phyloP scores from a whole-genome alignment of 208 protist species.

The Leishmania lainsoni region DNA sequence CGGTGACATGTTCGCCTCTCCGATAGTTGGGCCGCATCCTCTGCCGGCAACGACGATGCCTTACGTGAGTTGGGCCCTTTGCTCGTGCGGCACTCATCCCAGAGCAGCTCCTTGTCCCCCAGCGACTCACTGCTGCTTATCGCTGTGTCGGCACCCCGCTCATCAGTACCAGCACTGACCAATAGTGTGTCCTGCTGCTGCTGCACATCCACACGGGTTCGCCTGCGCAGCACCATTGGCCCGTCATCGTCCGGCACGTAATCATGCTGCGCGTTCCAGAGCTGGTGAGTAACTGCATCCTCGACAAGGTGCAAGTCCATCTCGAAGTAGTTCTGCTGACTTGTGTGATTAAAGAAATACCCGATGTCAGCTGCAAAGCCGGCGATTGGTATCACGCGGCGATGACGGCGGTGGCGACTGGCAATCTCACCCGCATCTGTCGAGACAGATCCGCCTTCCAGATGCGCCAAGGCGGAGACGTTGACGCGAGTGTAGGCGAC shows the following conservation, averaged over 20 bases:
- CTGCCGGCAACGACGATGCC: neutral
- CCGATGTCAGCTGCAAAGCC: slow-evolving; percentile 49
- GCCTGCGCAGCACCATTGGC: slow-evolving; percentile 25
- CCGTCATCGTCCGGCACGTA: slow-evolving; percentile 16
- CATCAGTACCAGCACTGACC: neutral
- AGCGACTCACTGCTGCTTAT: neutral
- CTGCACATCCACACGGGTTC: slow-evolving; percentile 3
- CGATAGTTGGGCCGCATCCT: neutral
- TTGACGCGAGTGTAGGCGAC: slow-evolving; percentile 20
- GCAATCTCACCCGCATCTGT: neutral
- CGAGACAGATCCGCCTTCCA: neutral
- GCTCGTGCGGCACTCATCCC: neutral
- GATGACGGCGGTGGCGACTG: slow-evolving; percentile 19
- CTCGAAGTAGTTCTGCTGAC: slow-evolving; percentile 59
- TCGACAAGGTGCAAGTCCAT: slow-evolving; percentile 39
- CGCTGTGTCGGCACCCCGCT: neutral
- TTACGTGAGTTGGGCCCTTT: neutral
- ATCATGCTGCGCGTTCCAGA: slow-evolving; percentile 40
- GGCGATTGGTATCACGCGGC: slow-evolving; percentile 64
- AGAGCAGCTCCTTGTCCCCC: neutral
- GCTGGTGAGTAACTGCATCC: slow-evolving; percentile 44
- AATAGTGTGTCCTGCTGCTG: neutral
- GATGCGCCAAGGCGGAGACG: neutral
- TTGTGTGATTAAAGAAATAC: slow-evolving; percentile 74
- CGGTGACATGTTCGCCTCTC: neutral